Base-by-base conservation (phyloP, 1,139 yeast species). In the Kurtzmaniella quercitrusa region DNA sequence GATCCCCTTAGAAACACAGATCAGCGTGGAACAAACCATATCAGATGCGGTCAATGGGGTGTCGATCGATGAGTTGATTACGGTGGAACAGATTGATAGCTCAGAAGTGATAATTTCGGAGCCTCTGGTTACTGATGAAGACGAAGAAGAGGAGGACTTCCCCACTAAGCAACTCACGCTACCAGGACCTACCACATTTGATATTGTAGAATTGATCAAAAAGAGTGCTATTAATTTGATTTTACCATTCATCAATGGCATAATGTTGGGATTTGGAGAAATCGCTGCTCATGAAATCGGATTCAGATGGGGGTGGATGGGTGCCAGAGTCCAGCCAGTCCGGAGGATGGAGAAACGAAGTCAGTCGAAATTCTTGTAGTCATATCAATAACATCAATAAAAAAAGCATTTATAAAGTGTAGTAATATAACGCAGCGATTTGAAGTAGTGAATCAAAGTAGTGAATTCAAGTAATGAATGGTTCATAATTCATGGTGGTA, bases 221-320 rank as follows among this genome's bases (percentile, higher is more conserved):
- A 72, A 75, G 34, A 71, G 84, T 17, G 79, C 90, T 2, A 82
- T 93, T 50, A 91, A 93, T 55, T 65, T 91, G 53, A 63, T 90
- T 3, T 68, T 93, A 41, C 98, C 98, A 2, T 90, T 93, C 57
- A 71, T 93, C 50, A 93, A 93, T 59, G 98, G 98, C 10, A 72
- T 93, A 68, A 91, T 91, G 96, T 76, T 93, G 48, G 98, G 98
- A 0, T 89, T 91, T 62, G 98, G 98, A 1, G 98, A 93, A 66
- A 84, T 93, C 19, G 71, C 88, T 51, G 98, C 98, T 14, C 97
- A 91, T 60, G 98, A 93, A 59, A 68, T 91, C 40, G 95, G 96
- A 9, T 86, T 86, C 70, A 73, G 75, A 45, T 85, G 81, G 68
- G 81, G 86, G 40, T 87, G 94, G 89, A 59, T 75, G 8, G 91